Base-by-base conservation (phyloP, 768 basidiomycete species). In the Omphalotus guepiniiformis region DNA sequence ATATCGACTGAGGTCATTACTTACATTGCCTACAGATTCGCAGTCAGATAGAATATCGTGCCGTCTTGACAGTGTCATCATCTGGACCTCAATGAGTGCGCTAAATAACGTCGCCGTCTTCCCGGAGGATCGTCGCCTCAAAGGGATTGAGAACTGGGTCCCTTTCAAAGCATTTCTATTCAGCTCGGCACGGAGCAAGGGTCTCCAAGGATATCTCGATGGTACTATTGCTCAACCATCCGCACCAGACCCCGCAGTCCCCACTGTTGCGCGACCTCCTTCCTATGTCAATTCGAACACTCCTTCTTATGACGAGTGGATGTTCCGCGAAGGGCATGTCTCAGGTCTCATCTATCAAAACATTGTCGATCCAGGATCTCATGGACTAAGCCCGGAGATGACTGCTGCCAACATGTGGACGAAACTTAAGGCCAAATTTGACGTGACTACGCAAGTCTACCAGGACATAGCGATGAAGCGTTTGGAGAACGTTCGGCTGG, bases 31-130 rank as follows among this genome's bases (percentile, higher is more conserved):
- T 36, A 36, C 35, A 36, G 35, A 36, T 36, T 36, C 4, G 35
- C 35, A 36, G 35, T 36, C 35, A 36, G 35, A 36, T 36, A 36
- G 35, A 36, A n/a, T n/a, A n/a, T n/a, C n/a, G n/a, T n/a, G n/a
- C n/a, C n/a, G n/a, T n/a, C n/a, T n/a, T n/a, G n/a, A n/a, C n/a
- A n/a, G n/a, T n/a, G n/a, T n/a, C n/a, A n/a, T n/a, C n/a, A n/a
- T n/a, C n/a, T n/a, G n/a, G n/a, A n/a, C n/a, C n/a, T n/a, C n/a
- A n/a, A n/a, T n/a, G n/a, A n/a, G n/a, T n/a, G n/a, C n/a, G n/a
- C n/a, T 3, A 21, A 36, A 36, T 6, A 36, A 16, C 35, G 3
- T 21, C n/a, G 35, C 21, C n/a, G 21, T 21, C 35, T 36, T 16
- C 21, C 3, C 3, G 13, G 35, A 36, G 2, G 13, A 21, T 36